Conservation (phyloP, 2,329 filamentous ascomycete genomes). For the Lithohypha guttulata region DNA sequence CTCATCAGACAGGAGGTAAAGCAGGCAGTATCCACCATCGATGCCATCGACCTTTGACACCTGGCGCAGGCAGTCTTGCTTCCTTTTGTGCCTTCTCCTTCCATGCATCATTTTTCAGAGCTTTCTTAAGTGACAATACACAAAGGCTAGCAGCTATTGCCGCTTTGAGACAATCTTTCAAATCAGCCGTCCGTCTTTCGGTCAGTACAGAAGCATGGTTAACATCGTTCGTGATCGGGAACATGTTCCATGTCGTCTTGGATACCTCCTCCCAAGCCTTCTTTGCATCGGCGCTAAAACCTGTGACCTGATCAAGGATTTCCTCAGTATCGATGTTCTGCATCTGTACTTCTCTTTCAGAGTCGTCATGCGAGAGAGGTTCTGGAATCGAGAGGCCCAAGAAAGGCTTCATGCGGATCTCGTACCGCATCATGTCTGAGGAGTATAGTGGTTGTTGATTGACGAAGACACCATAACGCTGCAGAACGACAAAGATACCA, state of each 20-base stretch:
- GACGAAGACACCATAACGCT: conserved; percentile 37
- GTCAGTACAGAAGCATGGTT: conserved; percentile 41
- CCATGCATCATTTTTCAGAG: conserved; percentile 30
- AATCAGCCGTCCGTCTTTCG: conserved; percentile 50
- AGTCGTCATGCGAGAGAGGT: conserved; percentile 54
- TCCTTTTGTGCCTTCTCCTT: conserved; percentile 14
- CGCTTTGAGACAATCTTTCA: conserved; percentile 54
- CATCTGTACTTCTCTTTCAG: conserved; percentile 35
- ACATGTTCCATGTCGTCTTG: conserved; percentile 26
- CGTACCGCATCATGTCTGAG: conserved; percentile 58
- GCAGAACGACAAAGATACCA: conserved; percentile 55
- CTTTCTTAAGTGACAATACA: conserved; percentile 42
- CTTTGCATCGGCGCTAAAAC: conserved; percentile 31
- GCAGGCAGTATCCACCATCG: conserved; percentile 8
- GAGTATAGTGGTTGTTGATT: conserved; percentile 49
- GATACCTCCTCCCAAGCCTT: conserved; percentile 35
- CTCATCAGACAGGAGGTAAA: not conserved
- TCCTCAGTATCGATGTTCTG: conserved; percentile 34
- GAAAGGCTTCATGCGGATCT: conserved; percentile 81
- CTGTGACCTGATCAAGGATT: conserved; percentile 31
- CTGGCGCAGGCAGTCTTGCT: conserved; percentile 13
- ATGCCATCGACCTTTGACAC: conserved; percentile 7
- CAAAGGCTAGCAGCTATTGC: conserved; percentile 57
- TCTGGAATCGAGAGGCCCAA: conserved; percentile 56
- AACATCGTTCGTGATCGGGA: conserved; percentile 17